Base-by-base conservation (phyloP, 495 filamentous ascomycete genomes). In the Penicillium angulare region DNA sequence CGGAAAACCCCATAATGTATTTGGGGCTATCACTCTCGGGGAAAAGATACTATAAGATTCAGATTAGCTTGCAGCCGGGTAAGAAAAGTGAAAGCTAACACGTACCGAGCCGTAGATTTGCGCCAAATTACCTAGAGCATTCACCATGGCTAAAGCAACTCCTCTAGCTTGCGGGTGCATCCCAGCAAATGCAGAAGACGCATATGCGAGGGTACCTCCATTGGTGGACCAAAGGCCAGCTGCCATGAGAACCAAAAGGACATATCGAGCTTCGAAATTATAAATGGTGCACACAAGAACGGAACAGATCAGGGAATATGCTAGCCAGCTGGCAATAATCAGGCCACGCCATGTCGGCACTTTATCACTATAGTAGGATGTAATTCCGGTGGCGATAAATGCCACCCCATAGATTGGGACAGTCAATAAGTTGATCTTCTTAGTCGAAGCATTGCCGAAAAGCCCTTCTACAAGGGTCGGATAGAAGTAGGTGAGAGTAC, bases 31-130 rank as follows among this genome's bases (percentile, higher is more conserved):
- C 67, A 5, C 56, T 47, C 7, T 49, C 34, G 0, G 70, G 70
- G 52, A 74, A 74, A 20, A 74, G 50, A 23, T 58, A 61, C 13
- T n/a, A n/a, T n/a, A n/a, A n/a, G n/a, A n/a, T n/a, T n/a, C n/a
- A n/a, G n/a, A n/a, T n/a, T n/a, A n/a, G n/a, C n/a, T n/a, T n/a
- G n/a, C n/a, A n/a, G n/a, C n/a, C n/a, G n/a, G n/a, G n/a, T n/a
- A n/a, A n/a, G n/a, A n/a, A n/a, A n/a, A n/a, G n/a, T n/a, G n/a
- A n/a, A n/a, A n/a, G n/a, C n/a, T n/a, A n/a, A n/a, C n/a, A n/a
- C n/a, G n/a, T n/a, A n/a, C n/a, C n/a, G 61, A 57, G 13, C 78
- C 77, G 56, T 81, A 83, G 1, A 83, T 74, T 39, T 74, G 71
- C 2, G 74, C 70, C 32, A 79, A 51, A 44, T 80, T 79, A 12